phyloP scores from a whole-genome alignment of 2,329 filamentous ascomycete species.

The Akanthomyces uredinophilus region DNA sequence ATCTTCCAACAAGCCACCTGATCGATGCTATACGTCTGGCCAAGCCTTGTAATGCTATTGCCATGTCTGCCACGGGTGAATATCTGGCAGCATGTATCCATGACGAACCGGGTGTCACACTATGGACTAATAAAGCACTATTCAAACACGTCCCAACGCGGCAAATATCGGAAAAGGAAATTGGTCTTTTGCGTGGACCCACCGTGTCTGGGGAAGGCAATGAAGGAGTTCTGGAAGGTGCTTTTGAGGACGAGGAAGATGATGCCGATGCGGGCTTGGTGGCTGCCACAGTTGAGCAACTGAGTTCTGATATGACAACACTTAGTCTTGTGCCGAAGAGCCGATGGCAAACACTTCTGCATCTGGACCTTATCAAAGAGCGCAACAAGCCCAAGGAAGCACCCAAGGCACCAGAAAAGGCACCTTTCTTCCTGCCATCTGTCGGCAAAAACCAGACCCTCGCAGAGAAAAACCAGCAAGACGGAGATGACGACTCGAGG shows the following conservation, averaged over 20 bases:
- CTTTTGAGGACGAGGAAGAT: constrained; percentile 55
- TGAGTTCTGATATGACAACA: constrained; percentile 78
- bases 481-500: constrained; percentile 38
- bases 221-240: constrained; percentile 68
- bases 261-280: constrained; percentile 51
- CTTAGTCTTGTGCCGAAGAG: constrained; percentile 85
- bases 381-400: constrained; percentile 92
- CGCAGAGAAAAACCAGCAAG: constrained; percentile 26
- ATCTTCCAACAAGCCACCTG: constrained; percentile 89
- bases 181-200: constrained; percentile 60
- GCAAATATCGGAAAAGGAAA: constrained; percentile 73
- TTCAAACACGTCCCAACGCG: constrained; percentile 85
- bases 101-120: constrained; percentile 77
- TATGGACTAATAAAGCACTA: constrained; percentile 92
- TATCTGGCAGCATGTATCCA: constrained; percentile 87
- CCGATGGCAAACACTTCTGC: constrained; percentile 88
- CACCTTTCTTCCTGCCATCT: constrained; percentile 88
- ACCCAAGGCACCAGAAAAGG: constrained; percentile 87
- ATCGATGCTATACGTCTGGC: constrained; percentile 85
- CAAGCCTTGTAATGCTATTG: constrained; percentile 73
- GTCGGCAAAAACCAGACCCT: constrained; percentile 44
- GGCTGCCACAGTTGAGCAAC: constrained; percentile 63
- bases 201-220: constrained; percentile 80
- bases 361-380: constrained; percentile 86
- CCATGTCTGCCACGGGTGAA: constrained; percentile 86